Conservation (phyloP, 2,329 filamentous ascomycete genomes). For the Fusarium sp. region DNA sequence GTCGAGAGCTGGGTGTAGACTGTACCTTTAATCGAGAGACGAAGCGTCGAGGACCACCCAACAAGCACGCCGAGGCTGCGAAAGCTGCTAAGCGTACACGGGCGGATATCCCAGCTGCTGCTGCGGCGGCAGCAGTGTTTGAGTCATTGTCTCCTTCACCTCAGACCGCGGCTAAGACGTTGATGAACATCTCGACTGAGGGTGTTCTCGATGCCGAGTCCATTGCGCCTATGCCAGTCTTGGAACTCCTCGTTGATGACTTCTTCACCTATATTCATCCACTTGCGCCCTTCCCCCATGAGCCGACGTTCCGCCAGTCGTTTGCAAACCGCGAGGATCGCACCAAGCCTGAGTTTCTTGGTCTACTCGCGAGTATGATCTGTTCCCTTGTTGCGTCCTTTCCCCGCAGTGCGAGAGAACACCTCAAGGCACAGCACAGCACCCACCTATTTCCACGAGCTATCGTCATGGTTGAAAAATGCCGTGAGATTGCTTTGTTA, state of each 20-base stretch:
- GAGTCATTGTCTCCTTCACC: constrained; percentile 54
- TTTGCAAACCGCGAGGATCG: constrained; percentile 75
- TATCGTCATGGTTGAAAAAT: constrained; percentile 75
- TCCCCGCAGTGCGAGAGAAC: constrained; percentile 75
- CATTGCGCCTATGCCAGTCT: constrained; percentile 75
- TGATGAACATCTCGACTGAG: constrained; percentile 59
- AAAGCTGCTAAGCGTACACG: constrained; percentile 63
- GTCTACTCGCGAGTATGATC: constrained; percentile 79
- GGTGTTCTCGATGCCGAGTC: constrained; percentile 69
- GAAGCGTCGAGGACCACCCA: constrained; percentile 68
- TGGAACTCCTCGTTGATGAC: constrained; percentile 79
- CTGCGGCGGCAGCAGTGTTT: constrained; percentile 34
- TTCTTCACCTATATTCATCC: constrained; percentile 88
- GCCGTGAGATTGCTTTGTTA: constrained; percentile 74
- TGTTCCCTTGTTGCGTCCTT: constrained; percentile 79
- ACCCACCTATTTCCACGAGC: constrained; percentile 75
- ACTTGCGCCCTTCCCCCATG: constrained; percentile 80
- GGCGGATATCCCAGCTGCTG: constrained; percentile 47
- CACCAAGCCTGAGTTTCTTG: constrained; percentile 73
- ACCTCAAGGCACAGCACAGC: constrained; percentile 73
- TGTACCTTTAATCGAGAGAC: constrained; percentile 68
- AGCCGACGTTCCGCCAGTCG: constrained; percentile 78
- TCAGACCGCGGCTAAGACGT: constrained; percentile 60
- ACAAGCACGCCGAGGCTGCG: constrained; percentile 68
- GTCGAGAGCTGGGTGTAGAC: constrained; percentile 66